These are phyloP conservation scores for Cicer bijugum DNA, from an alignment of 306 rosid species.

Conservation along the genomic window DNA sequence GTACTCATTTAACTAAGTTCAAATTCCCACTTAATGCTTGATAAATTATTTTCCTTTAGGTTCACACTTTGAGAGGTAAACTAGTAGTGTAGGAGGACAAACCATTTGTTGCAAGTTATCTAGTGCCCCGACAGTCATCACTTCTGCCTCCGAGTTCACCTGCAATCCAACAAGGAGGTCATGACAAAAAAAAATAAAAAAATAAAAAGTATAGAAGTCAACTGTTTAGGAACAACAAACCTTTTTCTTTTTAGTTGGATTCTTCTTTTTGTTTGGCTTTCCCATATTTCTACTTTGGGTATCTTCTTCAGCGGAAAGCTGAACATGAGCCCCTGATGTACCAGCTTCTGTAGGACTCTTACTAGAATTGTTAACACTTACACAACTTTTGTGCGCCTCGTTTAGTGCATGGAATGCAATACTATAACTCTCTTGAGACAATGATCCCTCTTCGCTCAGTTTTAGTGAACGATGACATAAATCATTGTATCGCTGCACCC, in stretches of 20 bases:
- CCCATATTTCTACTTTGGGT: conserved; percentile 76
- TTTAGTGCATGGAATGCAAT: conserved; percentile 74
- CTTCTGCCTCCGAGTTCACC: conserved; percentile 79
- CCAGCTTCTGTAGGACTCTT: conserved; percentile 77
- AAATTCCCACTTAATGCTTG: conserved; percentile 32
- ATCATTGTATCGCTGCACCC: conserved; percentile 81
- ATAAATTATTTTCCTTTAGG: conserved; percentile 1
- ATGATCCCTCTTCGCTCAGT: conserved; percentile 84
- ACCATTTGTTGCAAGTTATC: conserved; percentile 97
- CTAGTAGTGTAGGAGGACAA: conserved; percentile 48
- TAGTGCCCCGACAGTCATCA: conserved; percentile 77
- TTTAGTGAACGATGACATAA: conserved; percentile 78
- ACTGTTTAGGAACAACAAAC: conserved; percentile 51
- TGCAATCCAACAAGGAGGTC: conserved; percentile 53
- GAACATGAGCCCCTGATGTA: conserved; percentile 71
- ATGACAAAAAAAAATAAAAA: conserved; percentile 28
- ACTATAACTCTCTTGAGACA: conserved; percentile 84
- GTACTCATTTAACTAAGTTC: conserved; percentile 28
- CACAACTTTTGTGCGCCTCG: conserved; percentile 73
- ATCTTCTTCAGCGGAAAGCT: conserved; percentile 77
- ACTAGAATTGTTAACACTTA: conserved; percentile 61
- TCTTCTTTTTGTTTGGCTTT: conserved; percentile 78
- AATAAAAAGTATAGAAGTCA: conserved; percentile 3
- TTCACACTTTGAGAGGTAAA: conserved; percentile 29
- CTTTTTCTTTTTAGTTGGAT: conserved; percentile 93